Evolutionary conservation across 805 yeast genomes (phyloP).

Genomic region (Starmerella tilneyi): DNA sequence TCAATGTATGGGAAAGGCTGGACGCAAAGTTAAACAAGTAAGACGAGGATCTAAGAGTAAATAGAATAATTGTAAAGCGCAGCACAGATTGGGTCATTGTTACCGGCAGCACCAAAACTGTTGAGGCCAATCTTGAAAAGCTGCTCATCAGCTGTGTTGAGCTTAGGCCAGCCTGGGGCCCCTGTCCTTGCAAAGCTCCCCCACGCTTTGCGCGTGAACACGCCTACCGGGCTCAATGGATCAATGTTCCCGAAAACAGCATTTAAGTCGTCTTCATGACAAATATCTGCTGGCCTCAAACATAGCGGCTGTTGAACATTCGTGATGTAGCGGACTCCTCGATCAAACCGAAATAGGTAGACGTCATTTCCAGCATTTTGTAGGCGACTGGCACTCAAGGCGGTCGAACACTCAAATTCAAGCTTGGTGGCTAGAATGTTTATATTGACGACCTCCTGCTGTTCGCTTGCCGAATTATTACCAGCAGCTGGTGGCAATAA

Average conservation of each 20-base stretch:
- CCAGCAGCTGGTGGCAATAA: background rate
- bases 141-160: background rate
- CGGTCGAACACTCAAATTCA: slow-evolving; percentile 3
- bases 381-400: background rate
- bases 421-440: background rate
- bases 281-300: background rate
- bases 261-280: slow-evolving; percentile 6
- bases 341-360: background rate
- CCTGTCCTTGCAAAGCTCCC: background rate
- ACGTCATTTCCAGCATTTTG: background rate
- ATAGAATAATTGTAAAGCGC: background rate
- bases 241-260: slow-evolving; percentile 1
- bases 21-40: too few species aligned
- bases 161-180: background rate
- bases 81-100: background rate
- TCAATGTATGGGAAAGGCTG: too few species aligned
- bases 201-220: background rate
- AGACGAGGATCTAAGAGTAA: background rate
- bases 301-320: background rate
- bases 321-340: background rate
- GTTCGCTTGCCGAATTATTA: background rate
- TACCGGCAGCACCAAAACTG: background rate
- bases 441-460: background rate
- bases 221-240: background rate
- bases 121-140: background rate